These are phyloP conservation scores for Fusarium sp. DNA, from an alignment of 2,329 filamentous ascomycete species.

Conservation along the genomic window DNA sequence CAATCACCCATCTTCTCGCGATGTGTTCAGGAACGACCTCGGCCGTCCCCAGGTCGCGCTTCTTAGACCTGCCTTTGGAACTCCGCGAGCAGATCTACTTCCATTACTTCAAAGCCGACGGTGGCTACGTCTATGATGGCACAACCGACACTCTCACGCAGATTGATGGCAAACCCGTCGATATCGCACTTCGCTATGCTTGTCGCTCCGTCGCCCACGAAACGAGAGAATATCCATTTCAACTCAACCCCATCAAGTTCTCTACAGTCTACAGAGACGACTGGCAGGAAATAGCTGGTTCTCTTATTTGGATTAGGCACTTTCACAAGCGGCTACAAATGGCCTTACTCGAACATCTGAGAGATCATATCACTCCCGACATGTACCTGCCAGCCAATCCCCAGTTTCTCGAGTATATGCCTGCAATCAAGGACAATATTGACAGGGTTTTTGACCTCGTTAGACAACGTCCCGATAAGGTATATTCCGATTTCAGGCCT, in stretches of 20 bases:
- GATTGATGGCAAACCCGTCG: no score
- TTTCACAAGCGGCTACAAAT: background rate
- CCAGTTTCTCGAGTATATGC: background rate
- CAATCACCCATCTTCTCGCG: no score
- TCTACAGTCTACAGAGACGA: background rate
- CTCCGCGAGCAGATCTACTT: no score
- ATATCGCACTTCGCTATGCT: no score
- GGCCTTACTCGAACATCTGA: background rate
- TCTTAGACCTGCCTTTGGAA: no score
- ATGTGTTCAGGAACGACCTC: no score
- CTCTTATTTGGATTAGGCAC: background rate
- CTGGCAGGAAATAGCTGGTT: background rate
- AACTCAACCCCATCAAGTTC: background rate
- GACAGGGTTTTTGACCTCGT: background rate
- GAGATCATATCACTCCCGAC: background rate
- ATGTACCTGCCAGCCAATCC: background rate
- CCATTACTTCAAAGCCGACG: no score
- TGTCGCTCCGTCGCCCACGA: no score
- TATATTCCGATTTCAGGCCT: no score
- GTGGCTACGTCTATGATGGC: no score
- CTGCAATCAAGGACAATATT: background rate
- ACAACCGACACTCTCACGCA: no score
- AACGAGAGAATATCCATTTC: no score
- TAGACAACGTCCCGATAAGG: background rate
- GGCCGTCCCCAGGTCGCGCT: rapidly evolving